Base-by-base conservation (phyloP, 129 eudicot genomes). In the Escallonia herrerae region DNA sequence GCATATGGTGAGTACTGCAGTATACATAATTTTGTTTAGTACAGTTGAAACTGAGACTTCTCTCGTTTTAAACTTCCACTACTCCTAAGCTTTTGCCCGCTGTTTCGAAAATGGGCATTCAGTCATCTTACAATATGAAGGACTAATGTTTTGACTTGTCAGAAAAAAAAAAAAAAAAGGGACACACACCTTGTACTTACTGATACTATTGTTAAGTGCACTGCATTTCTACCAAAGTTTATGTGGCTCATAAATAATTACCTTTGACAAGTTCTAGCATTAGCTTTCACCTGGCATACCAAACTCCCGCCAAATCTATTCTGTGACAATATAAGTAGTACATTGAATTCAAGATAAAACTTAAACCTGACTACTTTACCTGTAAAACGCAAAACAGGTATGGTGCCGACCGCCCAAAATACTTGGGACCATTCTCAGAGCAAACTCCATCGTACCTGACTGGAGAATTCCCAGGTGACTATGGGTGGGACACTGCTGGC, bases 401-500 rank as follows among this genome's bases (percentile, higher is more conserved):
- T 41, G 94, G 95, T 3, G 82, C 89, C 3, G 94, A 86, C 82
- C 78, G 86, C 33, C 86, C 83, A 22, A 82, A 86, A 78, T 86
- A 71, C 76, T 80, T 86, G 83, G 93, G 93, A 55, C 93, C 93
- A 14, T 86, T 86, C 79, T 86, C 94, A 0, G 86, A 79, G 79
- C 83, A 86, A 68, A 76, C 94, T 66, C 94, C 94, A 58, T 82
- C 88, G 14, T 86, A 86, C 84, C 67, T 83, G 9, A 86, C 89
- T 10, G 95, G 95, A 14, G 95, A 86, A 68, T 86, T 83, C 82
- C 95, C 95, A 0, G 86, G 95, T 65, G 95, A 86, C 76, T 86
- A 86, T 60, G 89, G 95, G 7, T 86, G 86, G 95, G 89, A 86
- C 86, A 86, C 95, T 5, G 89, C 89, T 0, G 95, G 95, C 12